Evolutionary conservation across 257 asterid genomes (phyloP).

Genomic region (Primulina eburnea): DNA sequence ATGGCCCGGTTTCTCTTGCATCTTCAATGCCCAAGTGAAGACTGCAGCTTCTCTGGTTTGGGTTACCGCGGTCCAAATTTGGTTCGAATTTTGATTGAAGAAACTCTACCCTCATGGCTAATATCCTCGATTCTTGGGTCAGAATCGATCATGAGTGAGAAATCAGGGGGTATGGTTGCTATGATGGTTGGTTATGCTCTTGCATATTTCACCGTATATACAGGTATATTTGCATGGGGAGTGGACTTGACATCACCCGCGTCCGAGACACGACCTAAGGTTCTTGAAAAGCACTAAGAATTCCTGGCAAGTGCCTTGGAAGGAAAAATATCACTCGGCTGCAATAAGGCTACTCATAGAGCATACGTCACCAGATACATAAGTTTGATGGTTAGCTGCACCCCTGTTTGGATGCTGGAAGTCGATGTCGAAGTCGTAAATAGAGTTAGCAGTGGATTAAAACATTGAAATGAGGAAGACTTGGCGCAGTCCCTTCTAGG

Average conservation of each 20-base stretch:
- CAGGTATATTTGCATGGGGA: constrained; percentile 80
- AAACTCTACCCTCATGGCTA: constrained; percentile 87
- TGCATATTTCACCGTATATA: constrained; percentile 63
- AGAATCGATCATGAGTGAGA: constrained; percentile 35
- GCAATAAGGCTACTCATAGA: constrained; percentile 72
- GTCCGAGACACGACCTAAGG: constrained; percentile 49
- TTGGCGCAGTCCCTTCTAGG: constrained; percentile 75
- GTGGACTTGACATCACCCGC: constrained; percentile 54
- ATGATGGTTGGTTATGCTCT: constrained; percentile 87
- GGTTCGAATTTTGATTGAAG: constrained; percentile 66
- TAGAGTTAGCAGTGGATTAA: constrained; percentile 72
- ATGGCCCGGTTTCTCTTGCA: constrained; percentile 80
- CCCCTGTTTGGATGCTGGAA: constrained; percentile 85
- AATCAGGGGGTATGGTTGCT: constrained; percentile 58
- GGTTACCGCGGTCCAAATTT: constrained; percentile 65
- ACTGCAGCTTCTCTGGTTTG: constrained; percentile 84
- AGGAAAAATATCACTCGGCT: constrained; percentile 81
- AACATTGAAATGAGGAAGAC: constrained; percentile 82
- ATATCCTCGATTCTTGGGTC: constrained; percentile 52
- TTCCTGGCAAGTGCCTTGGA: constrained; percentile 74
- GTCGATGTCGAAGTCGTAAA: constrained; percentile 68
- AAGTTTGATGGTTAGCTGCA: constrained; percentile 76
- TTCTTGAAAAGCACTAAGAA: constrained; percentile 60
- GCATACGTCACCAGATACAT: constrained; percentile 75
- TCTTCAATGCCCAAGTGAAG: constrained; percentile 68